phyloP scores from a whole-genome alignment of 129 eudicot genomes.

The Erigeron canadensis region DNA sequence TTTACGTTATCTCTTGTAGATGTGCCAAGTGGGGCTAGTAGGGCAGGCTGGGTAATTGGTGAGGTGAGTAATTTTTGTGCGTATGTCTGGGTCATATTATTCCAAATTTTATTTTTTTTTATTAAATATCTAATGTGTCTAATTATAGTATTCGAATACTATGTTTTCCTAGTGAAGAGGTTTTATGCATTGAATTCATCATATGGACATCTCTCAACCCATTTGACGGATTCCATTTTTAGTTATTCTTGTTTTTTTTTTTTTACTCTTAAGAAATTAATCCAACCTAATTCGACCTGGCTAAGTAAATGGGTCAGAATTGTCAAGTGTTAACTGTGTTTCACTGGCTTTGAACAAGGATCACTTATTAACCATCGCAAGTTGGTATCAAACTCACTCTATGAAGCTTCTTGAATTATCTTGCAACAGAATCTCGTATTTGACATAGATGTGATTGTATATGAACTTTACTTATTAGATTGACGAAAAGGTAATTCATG shows the following conservation, averaged over 20 bases:
- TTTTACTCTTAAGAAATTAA: background rate
- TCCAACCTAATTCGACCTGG: background rate
- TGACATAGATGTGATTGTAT: background rate
- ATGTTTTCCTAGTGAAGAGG: background rate
- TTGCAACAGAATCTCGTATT: too few relatives aligned
- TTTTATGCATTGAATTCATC: background rate
- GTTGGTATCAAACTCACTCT: background rate
- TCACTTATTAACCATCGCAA: background rate
- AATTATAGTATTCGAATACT: background rate
- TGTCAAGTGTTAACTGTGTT: background rate
- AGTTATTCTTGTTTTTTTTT: too few relatives aligned
- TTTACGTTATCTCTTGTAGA: background rate
- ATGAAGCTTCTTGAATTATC: background rate
- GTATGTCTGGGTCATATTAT: background rate
- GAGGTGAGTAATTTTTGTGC: background rate
- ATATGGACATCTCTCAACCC: background rate
- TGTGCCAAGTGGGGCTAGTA: background rate
- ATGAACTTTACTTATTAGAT: too few relatives aligned
- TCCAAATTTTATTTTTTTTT: background rate
- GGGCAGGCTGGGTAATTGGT: background rate
- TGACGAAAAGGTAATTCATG: too few relatives aligned
- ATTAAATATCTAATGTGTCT: background rate
- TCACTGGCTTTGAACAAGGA: background rate
- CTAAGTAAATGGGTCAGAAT: background rate
- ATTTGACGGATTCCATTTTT: background rate